Conservation (phyloP, 2,329 filamentous ascomycete genomes). For the Ustilaginoidea virens region DNA sequence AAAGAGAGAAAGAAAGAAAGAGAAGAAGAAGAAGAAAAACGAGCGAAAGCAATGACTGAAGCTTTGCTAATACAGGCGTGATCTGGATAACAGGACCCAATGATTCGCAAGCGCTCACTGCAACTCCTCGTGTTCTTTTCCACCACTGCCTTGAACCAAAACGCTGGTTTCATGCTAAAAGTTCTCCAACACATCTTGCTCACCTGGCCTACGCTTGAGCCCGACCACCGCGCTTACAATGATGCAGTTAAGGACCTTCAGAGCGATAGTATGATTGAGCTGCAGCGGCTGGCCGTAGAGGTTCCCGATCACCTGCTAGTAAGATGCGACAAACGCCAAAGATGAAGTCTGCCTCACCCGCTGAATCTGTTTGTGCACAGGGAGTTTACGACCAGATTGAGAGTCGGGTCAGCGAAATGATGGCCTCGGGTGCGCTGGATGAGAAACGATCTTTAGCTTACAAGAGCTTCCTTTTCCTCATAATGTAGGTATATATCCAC, state of each 20-base stretch:
- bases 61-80: no score
- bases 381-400: constrained; percentile 81
- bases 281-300: constrained; percentile 75
- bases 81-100: constrained; percentile 46
- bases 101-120: constrained; percentile 67
- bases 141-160: constrained; percentile 62
- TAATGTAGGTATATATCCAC: constrained; percentile 56
- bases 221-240: constrained; percentile 57
- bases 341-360: background rate
- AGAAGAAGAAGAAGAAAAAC: no score
- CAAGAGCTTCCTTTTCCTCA: constrained; percentile 82
- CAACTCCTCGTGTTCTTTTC: constrained; percentile 77
- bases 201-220: constrained; percentile 59
- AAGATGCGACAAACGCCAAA: constrained; percentile 12
- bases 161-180: constrained; percentile 69
- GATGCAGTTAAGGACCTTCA: constrained; percentile 87
- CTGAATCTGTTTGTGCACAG: constrained; percentile 20
- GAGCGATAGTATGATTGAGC: constrained; percentile 67
- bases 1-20: no score
- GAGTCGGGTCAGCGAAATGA: constrained; percentile 65
- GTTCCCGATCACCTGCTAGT: constrained; percentile 83
- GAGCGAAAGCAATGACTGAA: no score
- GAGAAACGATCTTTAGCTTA: constrained; percentile 76
- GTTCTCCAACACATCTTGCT: constrained; percentile 84
- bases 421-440: constrained; percentile 56